Percentiles rank a stretch among this genome's conserved stretches.
These are phyloP conservation scores for Trichothecium roseum DNA, from an alignment of 2,329 filamentous ascomycete species.

Conservation along the genomic window DNA sequence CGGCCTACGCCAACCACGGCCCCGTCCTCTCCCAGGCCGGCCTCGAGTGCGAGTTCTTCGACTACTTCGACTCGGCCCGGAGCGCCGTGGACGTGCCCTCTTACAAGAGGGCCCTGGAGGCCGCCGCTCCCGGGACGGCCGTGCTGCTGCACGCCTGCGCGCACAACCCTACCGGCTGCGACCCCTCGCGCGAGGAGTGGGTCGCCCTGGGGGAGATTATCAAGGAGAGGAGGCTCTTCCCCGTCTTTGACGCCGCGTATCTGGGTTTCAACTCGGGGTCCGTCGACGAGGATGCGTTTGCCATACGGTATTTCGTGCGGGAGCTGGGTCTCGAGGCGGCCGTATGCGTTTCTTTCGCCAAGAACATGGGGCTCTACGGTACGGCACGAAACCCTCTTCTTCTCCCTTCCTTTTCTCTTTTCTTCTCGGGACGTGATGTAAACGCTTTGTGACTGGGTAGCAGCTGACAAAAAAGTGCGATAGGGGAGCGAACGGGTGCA, in stretches of 20 bases:
- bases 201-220: constrained; percentile 17
- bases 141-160: constrained; percentile 26
- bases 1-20: constrained; percentile 31
- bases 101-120: constrained; percentile 15
- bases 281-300: constrained; percentile 20
- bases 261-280: constrained; percentile 26
- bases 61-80: constrained; percentile 22
- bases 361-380: constrained; percentile 41
- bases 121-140: constrained; percentile 14
- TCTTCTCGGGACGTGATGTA: too few species aligned
- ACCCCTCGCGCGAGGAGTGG: constrained; percentile 23
- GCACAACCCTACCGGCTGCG: constrained; percentile 27
- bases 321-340: constrained; percentile 35
- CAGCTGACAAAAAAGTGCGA: too few species aligned
- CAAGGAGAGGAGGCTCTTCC: constrained; percentile 16
- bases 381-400: too few species aligned
- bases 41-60: constrained; percentile 17
- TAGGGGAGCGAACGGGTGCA: constrained; percentile 21
- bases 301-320: constrained; percentile 21
- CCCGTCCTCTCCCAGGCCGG: constrained; percentile 22
- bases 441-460: too few species aligned
- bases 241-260: constrained; percentile 26
- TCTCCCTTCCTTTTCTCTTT: too few species aligned
- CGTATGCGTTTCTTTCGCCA: constrained; percentile 51
- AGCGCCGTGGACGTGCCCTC: constrained; percentile 20